Evolutionary conservation across 1,139 yeast species (phyloP), one percentile per base, ranked within the genome.

Genomic region (Wickerhamomyces sp.): DNA sequence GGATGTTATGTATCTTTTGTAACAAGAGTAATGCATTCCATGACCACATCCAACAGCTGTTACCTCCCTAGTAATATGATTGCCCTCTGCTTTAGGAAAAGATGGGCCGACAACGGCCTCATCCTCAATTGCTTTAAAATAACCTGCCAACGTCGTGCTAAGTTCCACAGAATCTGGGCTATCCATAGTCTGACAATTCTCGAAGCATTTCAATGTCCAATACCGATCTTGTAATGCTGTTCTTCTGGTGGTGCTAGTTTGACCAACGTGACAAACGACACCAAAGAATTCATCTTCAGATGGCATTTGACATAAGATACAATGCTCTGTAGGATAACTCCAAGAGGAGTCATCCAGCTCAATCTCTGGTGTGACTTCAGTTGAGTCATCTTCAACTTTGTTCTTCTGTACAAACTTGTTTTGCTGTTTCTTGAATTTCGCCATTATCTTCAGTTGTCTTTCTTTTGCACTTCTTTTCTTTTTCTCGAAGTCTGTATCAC

Each of bases 1-100:
- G 16, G 77, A 70, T 37, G 68, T 68, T 54, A 79, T 64, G 55
- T 79, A 86, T 44, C 80, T 78, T 40, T 76, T 59, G 51, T 82
- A 85, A 56, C 98, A 92, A 27, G 76, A 72, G 48, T 76, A 78
- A 60, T 92, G 98, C 80, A 92, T 83, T 1, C 96, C 95, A 62
- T 92, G 98, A 0, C 97, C 95, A 65, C 98, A 92, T 38, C 95
- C 81, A 51, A 82, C 79, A 6, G 89, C 69, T 1, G 85, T 78
- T 7, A 81, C 65, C 38, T 72, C 72, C 37, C 64, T 68, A 20
- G 31, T 17, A 17, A 43, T n/a, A 21, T 22, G 21, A 4, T 24
- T 17, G 18, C 64, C 57, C 6, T 63, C 61, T 18, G 56, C 61
- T 14, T 61, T 54, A 1, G 80, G 75, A 52, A 82, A 85, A 0